Evolutionary conservation across 371 early-diverging fungal genomes (phyloP).

Genomic region (Fennellomyces sp.): DNA sequence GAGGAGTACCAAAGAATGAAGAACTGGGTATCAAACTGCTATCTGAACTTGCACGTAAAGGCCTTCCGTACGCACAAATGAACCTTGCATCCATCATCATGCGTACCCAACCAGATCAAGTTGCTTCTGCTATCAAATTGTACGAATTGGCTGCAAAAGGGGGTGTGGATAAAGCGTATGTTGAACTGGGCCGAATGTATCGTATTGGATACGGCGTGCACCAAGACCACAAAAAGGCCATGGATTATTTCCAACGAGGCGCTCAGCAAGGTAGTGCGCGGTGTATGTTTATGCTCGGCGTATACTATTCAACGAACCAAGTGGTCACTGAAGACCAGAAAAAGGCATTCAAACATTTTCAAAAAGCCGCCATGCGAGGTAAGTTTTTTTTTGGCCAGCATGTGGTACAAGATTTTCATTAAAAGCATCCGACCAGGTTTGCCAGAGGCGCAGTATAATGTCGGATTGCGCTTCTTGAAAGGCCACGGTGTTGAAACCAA

Average conservation of each 20-base stretch:
- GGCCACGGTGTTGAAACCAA: conserved; percentile 46
- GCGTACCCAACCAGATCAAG: conserved; percentile 37
- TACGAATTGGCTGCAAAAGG: conserved; percentile 46
- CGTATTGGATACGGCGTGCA: conserved; percentile 49
- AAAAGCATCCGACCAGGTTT: conserved; percentile 11
- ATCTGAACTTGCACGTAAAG: conserved; percentile 46
- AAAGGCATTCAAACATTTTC: conserved; percentile 51
- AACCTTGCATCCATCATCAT: conserved; percentile 49
- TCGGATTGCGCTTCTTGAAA: conserved; percentile 40
- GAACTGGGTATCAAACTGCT: conserved; percentile 34
- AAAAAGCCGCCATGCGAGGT: conserved; percentile 52
- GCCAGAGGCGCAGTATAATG: conserved; percentile 55
- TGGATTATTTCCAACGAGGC: conserved; percentile 43
- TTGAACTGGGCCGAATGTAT: conserved; percentile 51
- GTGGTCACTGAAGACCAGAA: conserved; percentile 34
- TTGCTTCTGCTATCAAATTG: conserved; percentile 35
- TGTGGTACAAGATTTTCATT: too few species aligned
- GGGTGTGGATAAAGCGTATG: conserved; percentile 37
- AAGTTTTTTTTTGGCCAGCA: too few species aligned
- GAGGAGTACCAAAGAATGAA: conserved; percentile 38
- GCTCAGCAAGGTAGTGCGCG: conserved; percentile 40
- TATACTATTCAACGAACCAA: conserved; percentile 36
- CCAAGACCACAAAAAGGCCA: conserved; percentile 47
- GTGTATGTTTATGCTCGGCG: conserved; percentile 53
- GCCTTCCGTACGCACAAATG: conserved; percentile 54